Evolutionary conservation across 2,329 filamentous ascomycete genomes (phyloP).

Genomic region (Trichoderma sp.): DNA sequence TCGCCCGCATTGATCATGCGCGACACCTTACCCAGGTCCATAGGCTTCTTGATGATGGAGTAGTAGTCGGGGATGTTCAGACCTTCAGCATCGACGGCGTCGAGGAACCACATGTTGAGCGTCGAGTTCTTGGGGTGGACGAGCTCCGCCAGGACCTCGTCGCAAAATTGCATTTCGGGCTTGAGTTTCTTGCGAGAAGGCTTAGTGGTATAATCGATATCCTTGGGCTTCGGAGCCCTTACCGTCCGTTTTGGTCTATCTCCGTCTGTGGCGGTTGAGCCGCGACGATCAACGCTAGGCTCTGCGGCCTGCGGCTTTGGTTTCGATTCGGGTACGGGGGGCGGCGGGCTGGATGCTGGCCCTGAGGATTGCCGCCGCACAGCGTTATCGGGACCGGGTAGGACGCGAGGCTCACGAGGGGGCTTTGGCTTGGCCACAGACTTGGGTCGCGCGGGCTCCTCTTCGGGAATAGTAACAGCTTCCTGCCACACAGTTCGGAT

Average conservation of each 20-base stretch:
- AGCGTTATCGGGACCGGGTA: slow-evolving; percentile 22
- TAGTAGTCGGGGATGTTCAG: slow-evolving; percentile 92
- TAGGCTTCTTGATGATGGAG: slow-evolving; percentile 91
- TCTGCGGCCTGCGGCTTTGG: slow-evolving; percentile 24
- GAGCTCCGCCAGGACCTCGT: slow-evolving; percentile 75
- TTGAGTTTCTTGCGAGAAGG: slow-evolving; percentile 82
- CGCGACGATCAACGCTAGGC: slow-evolving; percentile 47
- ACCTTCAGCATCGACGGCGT: slow-evolving; percentile 88
- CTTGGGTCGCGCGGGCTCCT: slow-evolving; percentile 60
- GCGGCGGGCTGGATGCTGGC: slow-evolving; percentile 32
- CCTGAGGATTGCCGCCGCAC: slow-evolving; percentile 33
- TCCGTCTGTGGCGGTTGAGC: slow-evolving; percentile 73
- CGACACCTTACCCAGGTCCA: slow-evolving; percentile 85
- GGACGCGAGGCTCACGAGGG: slow-evolving; percentile 35
- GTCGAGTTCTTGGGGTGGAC: slow-evolving; percentile 68
- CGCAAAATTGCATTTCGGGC: slow-evolving; percentile 85
- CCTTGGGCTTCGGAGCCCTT: slow-evolving; percentile 84
- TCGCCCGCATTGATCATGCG: slow-evolving; percentile 74
- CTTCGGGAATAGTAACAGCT: slow-evolving; percentile 43
- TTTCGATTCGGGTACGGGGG: slow-evolving; percentile 26
- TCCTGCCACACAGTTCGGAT: slow-evolving; percentile 55
- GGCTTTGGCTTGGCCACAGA: slow-evolving; percentile 41
- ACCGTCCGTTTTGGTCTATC: slow-evolving; percentile 89
- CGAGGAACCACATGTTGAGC: slow-evolving; percentile 72
- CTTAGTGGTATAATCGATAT: slow-evolving; percentile 79